phyloP scores from a whole-genome alignment of 352 stramenopile genomes.

The Phytophthora melonis region DNA sequence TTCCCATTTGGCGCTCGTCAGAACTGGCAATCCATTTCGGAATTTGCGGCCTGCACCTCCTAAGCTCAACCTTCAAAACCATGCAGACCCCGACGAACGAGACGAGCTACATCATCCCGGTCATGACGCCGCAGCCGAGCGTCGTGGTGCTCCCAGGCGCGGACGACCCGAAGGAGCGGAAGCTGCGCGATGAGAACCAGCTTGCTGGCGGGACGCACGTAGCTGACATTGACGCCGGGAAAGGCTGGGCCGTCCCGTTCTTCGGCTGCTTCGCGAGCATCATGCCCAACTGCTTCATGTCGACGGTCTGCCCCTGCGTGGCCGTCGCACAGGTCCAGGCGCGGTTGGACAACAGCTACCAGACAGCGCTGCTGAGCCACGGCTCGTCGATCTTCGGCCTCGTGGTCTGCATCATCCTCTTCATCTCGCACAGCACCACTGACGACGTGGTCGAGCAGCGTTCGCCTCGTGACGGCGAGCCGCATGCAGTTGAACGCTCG shows the following conservation, averaged over 20 bases:
- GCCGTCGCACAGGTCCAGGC: slow-evolving; percentile 47
- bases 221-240: slow-evolving; percentile 17
- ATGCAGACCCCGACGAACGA: slow-evolving; percentile 33
- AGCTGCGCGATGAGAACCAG: slow-evolving; percentile 21
- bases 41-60: slow-evolving; percentile 21
- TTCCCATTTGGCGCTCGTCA: slow-evolving; percentile 18
- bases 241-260: slow-evolving; percentile 43
- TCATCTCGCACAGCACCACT: slow-evolving; percentile 34
- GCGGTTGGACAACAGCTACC: slow-evolving; percentile 43
- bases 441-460: slow-evolving; percentile 10
- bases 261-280: slow-evolving; percentile 49
- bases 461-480: background rate
- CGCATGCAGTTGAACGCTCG: slow-evolving; percentile 8
- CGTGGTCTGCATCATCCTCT: slow-evolving; percentile 39
- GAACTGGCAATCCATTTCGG: slow-evolving; percentile 10
- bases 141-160: slow-evolving; percentile 10
- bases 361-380: slow-evolving; percentile 33
- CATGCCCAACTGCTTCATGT: slow-evolving; percentile 56
- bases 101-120: slow-evolving; percentile 28
- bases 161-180: slow-evolving; percentile 26
- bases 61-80: background rate
- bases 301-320: slow-evolving; percentile 50
- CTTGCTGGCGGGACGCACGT: slow-evolving; percentile 27
- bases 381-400: slow-evolving; percentile 43
- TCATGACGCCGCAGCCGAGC: slow-evolving; percentile 33